These are phyloP conservation scores for Debaryomyces coudertii DNA, from an alignment of 1,139 yeast species.

Conservation along the genomic window DNA sequence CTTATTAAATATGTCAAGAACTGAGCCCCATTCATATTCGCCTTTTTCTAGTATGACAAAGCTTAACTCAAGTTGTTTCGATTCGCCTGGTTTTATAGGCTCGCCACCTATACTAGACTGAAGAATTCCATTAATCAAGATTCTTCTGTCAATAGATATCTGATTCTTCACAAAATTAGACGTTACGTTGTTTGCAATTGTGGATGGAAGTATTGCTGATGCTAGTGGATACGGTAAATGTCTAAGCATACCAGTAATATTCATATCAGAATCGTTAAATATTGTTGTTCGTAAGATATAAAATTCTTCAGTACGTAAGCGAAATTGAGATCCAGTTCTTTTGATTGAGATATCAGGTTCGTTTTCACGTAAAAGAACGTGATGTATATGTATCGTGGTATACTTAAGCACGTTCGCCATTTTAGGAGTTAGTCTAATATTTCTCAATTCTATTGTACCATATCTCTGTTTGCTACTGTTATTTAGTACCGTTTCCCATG, in stretches of 20 bases:
- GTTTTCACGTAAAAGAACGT: slow-evolving; percentile 27
- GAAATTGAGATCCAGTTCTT: slow-evolving; percentile 24
- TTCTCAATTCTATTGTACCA: slow-evolving; percentile 70
- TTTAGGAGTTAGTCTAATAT: slow-evolving; percentile 58
- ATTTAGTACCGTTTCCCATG: slow-evolving; percentile 53
- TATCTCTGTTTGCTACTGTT: slow-evolving; percentile 26
- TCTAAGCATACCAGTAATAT: slow-evolving; percentile 62
- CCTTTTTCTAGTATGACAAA: slow-evolving; percentile 69
- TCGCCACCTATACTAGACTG: slow-evolving; percentile 52
- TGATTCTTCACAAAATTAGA: slow-evolving; percentile 19
- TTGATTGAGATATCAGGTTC: slow-evolving; percentile 13
- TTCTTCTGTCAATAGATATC: slow-evolving; percentile 50
- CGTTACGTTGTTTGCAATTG: slow-evolving; percentile 15
- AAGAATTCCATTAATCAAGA: slow-evolving; percentile 65
- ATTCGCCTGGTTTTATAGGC: slow-evolving; percentile 46
- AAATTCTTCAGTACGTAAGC: slow-evolving; percentile 47
- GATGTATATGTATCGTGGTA: slow-evolving; percentile 48
- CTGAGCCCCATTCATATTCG: slow-evolving; percentile 77
- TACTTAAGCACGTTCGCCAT: slow-evolving; percentile 55
- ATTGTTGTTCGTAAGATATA: slow-evolving; percentile 52
- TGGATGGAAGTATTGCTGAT: slow-evolving; percentile 17
- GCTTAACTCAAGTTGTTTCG: slow-evolving; percentile 48
- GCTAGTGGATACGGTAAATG: slow-evolving; percentile 57
- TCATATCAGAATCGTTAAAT: slow-evolving; percentile 42
- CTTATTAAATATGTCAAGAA: slow-evolving; percentile 53